phyloP scores from a whole-genome alignment of 129 eudicot genomes.

The Apium graveolens region DNA sequence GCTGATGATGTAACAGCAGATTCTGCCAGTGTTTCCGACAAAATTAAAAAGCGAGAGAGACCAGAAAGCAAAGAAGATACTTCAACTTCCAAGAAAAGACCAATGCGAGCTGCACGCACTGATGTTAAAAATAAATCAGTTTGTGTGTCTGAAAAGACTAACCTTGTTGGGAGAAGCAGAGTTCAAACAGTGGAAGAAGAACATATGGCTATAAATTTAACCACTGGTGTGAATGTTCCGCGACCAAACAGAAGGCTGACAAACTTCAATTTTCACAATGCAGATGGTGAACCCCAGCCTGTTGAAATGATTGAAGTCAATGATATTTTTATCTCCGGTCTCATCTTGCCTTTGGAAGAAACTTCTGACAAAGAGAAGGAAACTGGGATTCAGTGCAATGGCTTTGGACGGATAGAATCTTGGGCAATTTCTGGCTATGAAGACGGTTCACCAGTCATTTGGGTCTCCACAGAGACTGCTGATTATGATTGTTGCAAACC shows the following conservation, averaged over 20 bases:
- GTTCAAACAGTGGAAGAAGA: conserved; percentile 23
- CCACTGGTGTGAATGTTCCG: conserved; percentile 13
- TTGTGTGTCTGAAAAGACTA: conserved; percentile 25
- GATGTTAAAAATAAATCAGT: conserved; percentile 30
- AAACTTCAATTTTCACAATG: conserved; percentile 51
- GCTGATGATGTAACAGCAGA: conserved; percentile 22
- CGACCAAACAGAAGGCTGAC: conserved; percentile 47
- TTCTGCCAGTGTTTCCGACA: conserved; percentile 13
- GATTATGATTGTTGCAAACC: conserved; percentile 72
- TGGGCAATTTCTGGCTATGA: conserved; percentile 83
- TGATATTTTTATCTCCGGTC: conserved; percentile 53
- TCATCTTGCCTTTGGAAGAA: conserved; percentile 52
- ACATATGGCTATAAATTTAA: conserved; percentile 16
- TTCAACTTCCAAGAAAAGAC: conserved; percentile 31
- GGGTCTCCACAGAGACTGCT: conserved; percentile 68
- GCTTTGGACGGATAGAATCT: conserved; percentile 60
- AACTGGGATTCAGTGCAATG: conserved; percentile 47
- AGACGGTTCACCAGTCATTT: conserved; percentile 62
- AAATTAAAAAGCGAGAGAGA: conserved; percentile 27
- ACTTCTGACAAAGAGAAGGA: conserved; percentile 31
- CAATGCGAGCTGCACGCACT: conserved; percentile 32
- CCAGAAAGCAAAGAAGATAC: conserved; percentile 15
- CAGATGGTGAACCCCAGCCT: conserved; percentile 51
- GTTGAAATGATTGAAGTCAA: conserved; percentile 64
- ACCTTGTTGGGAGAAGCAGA: conserved; percentile 19